phyloP scores from a whole-genome alignment of 2,329 filamentous ascomycete genomes.

The Xylaria polymorpha region DNA sequence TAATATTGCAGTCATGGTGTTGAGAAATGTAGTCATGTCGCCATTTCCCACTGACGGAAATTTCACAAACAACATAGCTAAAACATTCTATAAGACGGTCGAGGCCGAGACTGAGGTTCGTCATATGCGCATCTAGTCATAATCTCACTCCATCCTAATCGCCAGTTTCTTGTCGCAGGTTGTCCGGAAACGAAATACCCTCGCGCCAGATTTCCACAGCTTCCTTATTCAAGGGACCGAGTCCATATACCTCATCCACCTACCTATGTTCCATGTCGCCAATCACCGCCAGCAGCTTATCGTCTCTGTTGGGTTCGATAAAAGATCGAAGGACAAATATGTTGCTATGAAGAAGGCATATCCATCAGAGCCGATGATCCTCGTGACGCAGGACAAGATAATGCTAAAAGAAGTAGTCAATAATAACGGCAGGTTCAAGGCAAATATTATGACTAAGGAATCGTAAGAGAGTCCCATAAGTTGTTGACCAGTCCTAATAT shows the following conservation, averaged over 20 bases:
- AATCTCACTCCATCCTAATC: not conserved
- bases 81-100: constrained; percentile 49
- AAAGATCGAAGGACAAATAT: constrained; percentile 41
- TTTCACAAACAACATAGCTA: constrained; percentile 55
- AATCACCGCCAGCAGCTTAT: constrained; percentile 56
- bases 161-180: constrained; percentile 31
- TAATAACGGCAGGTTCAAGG: constrained; percentile 43
- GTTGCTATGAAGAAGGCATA: constrained; percentile 43
- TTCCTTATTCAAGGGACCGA: constrained; percentile 55
- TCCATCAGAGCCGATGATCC: constrained; percentile 46
- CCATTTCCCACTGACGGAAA: constrained; percentile 56
- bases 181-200: constrained; percentile 52
- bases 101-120: constrained; percentile 45
- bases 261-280: constrained; percentile 55
- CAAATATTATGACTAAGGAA: constrained; percentile 47
- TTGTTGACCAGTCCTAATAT: not conserved
- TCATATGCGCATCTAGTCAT: not conserved
- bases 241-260: constrained; percentile 51
- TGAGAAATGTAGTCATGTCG: constrained; percentile 62
- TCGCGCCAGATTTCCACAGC: constrained; percentile 51
- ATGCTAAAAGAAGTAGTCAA: constrained; percentile 44
- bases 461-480: constrained; percentile 41
- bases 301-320: constrained; percentile 47
- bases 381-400: constrained; percentile 45
- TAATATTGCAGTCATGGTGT: constrained; percentile 51